These are phyloP conservation scores for Stephanocyclus meneghinianus DNA, from an alignment of 352 stramenopile species.

Conservation along the genomic window DNA sequence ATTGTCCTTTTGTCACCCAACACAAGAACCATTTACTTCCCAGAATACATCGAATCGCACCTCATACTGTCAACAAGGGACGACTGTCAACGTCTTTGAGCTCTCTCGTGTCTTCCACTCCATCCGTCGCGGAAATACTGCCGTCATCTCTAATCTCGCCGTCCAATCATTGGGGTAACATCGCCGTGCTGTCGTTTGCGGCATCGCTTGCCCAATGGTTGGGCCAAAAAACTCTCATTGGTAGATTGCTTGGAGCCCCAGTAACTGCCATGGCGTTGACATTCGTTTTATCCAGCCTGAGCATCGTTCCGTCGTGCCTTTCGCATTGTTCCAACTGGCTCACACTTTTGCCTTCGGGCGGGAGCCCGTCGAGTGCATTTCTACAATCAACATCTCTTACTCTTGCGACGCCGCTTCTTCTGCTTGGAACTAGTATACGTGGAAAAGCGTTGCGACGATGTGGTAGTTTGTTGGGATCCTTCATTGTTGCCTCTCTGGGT, in stretches of 20 bases:
- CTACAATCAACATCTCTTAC: conserved; percentile 64
- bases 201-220: conserved; percentile 26
- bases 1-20: background rate
- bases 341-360: conserved; percentile 59
- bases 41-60: too few relatives aligned
- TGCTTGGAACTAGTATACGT: conserved; percentile 71
- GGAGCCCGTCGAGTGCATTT: conserved; percentile 39
- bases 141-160: conserved; percentile 18
- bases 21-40: too few relatives aligned
- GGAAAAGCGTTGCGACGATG: conserved; percentile 38
- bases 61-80: too few relatives aligned
- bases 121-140: background rate
- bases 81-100: too few relatives aligned
- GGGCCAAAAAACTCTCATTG: conserved; percentile 40
- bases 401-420: conserved; percentile 76
- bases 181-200: conserved; percentile 17
- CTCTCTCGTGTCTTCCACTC: background rate
- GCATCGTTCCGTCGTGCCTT: conserved; percentile 15
- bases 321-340: conserved; percentile 9
- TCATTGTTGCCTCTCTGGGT: conserved; percentile 55
- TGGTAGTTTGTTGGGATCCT: conserved; percentile 61
- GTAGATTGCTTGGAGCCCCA: conserved; percentile 71
- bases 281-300: conserved; percentile 66
- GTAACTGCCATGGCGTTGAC: conserved; percentile 79
- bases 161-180: conserved; percentile 29